These are phyloP conservation scores for Podaxis sp. DNA, from an alignment of 768 basidiomycete species.

Conservation along the genomic window DNA sequence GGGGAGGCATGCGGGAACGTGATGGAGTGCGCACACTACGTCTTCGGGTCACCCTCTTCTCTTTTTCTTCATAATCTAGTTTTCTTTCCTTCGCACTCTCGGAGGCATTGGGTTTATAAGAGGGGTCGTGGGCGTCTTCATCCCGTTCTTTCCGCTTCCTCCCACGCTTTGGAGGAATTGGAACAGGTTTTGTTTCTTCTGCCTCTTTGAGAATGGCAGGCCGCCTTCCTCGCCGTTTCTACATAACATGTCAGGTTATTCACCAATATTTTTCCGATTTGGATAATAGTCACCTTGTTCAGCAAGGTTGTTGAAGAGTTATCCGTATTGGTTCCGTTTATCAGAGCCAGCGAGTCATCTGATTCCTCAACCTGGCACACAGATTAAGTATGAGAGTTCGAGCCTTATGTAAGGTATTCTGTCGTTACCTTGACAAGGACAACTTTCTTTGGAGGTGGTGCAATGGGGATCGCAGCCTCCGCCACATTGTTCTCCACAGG, in stretches of 20 bases:
- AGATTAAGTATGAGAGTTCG: background rate
- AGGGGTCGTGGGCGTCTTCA: slow-evolving; percentile 24
- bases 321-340: slow-evolving; percentile 10
- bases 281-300: slow-evolving; percentile 19
- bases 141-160: slow-evolving; percentile 42
- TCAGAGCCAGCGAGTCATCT: slow-evolving; percentile 19
- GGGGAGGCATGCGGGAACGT: slow-evolving; percentile 12
- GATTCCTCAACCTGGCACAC: slow-evolving; percentile 31
- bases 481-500: background rate
- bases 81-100: slow-evolving; percentile 17
- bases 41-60: slow-evolving; percentile 23
- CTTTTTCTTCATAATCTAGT: slow-evolving; percentile 20
- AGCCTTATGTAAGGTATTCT: background rate
- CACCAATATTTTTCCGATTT: background rate
- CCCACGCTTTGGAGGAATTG: slow-evolving; percentile 27
- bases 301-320: slow-evolving; percentile 16
- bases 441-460: slow-evolving; percentile 4
- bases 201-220: slow-evolving; percentile 19
- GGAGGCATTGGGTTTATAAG: background rate
- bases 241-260: background rate
- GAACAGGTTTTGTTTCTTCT: slow-evolving; percentile 20
- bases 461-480: background rate
- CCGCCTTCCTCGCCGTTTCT: slow-evolving; percentile 15
- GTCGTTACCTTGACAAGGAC: slow-evolving; percentile 31
- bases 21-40: slow-evolving; percentile 27